A percentile compares a stretch with the other conserved stretches of the same genome.
Evolutionary conservation across 257 asterid species (phyloP).

Genomic region (Primulina tabacum): DNA sequence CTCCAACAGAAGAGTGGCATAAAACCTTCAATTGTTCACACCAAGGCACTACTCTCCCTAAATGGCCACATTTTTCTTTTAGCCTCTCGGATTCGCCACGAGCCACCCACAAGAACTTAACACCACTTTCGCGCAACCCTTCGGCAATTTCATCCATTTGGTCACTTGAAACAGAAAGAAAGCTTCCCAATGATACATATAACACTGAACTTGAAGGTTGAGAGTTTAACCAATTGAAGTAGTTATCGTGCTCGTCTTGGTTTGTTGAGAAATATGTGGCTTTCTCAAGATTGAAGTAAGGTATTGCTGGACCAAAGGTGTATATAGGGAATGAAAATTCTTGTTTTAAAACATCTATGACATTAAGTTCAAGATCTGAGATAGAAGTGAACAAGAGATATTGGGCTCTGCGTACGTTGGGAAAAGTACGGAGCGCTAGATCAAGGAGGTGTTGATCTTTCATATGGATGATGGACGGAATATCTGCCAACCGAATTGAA

Average conservation of each 20-base stretch:
- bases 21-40: constrained; percentile 58
- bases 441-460: constrained; percentile 30
- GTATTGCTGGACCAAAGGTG: constrained; percentile 67
- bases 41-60: constrained; percentile 53
- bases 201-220: constrained; percentile 60
- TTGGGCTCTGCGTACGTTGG: constrained; percentile 34
- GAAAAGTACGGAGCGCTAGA: constrained; percentile 21
- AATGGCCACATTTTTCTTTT: constrained; percentile 37
- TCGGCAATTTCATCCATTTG: constrained; percentile 60
- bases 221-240: constrained; percentile 58
- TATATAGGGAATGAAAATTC: constrained; percentile 47
- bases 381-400: constrained; percentile 42
- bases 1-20: constrained; percentile 53
- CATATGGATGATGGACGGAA: constrained; percentile 39
- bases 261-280: constrained; percentile 10
- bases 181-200: constrained; percentile 68
- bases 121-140: constrained; percentile 53
- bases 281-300: constrained; percentile 32
- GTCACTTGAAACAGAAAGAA: constrained; percentile 48
- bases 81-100: constrained; percentile 54
- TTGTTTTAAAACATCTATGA: constrained; percentile 34
- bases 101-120: constrained; percentile 65
- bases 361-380: constrained; percentile 51
- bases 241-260: constrained; percentile 19
- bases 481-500: constrained; percentile 45